phyloP scores from a whole-genome alignment of 805 yeast species.

The Brettanomyces naardenensis region DNA sequence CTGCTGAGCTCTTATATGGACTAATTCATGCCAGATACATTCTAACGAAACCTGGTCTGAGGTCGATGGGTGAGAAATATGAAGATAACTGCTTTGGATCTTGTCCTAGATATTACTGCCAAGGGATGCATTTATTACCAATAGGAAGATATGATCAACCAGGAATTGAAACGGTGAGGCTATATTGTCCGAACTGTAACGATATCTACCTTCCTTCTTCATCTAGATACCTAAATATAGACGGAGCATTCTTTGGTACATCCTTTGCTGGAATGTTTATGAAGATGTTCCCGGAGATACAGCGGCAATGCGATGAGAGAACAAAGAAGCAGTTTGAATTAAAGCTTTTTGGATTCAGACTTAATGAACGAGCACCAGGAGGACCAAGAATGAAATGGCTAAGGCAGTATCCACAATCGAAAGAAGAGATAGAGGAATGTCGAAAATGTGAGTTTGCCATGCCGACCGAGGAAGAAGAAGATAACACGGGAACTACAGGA shows the following conservation, averaged over 20 bases:
- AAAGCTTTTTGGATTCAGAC: conserved; percentile 80
- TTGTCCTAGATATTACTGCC: conserved; percentile 86
- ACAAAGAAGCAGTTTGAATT: conserved; percentile 55
- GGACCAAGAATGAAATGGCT: conserved; percentile 98
- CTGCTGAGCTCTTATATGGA: conserved; percentile 90
- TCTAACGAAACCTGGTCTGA: conserved; percentile 80
- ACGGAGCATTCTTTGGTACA: conserved; percentile 96
- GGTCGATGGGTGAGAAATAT: conserved; percentile 89
- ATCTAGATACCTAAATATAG: conserved; percentile 79
- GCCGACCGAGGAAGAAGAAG: conserved; percentile 33
- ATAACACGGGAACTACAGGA: conserved; percentile 13
- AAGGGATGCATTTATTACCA: conserved; percentile 84
- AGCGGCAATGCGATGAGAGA: conserved; percentile 59
- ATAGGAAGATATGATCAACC: conserved; percentile 87
- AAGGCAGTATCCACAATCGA: conserved; percentile 63
- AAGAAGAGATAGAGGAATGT: conserved; percentile 54
- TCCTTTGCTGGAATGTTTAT: conserved; percentile 90
- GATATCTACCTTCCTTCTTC: conserved; percentile 86
- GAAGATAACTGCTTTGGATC: conserved; percentile 84
- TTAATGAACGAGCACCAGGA: conserved; percentile 62
- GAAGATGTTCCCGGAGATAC: conserved; percentile 87
- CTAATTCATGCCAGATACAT: conserved; percentile 90
- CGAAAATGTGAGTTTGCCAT: conserved; percentile 55
- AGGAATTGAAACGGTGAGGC: conserved; percentile 84
- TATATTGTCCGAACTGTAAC: conserved; percentile 91